phyloP scores from a whole-genome alignment of 768 basidiomycete genomes.

The Russula abietina region DNA sequence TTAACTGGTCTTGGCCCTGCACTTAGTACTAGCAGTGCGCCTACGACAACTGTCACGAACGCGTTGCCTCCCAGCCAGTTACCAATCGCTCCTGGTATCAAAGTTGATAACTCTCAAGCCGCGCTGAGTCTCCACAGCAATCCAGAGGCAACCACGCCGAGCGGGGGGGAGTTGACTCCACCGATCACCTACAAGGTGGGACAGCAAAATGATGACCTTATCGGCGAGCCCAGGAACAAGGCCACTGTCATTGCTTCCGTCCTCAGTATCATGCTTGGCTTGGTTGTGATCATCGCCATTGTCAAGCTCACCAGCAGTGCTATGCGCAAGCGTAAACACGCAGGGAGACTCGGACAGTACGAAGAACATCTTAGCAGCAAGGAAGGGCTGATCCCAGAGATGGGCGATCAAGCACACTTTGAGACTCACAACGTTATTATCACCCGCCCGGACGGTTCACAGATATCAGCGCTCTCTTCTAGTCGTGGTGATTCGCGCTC shows the following conservation, averaged over 20 bases:
- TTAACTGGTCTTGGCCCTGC: constrained; percentile 9
- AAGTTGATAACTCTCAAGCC: constrained; percentile 7
- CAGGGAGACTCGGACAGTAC: constrained; percentile 10
- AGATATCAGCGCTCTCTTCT: constrained; percentile 13
- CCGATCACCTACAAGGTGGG: not conserved
- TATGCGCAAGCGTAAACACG: constrained; percentile 19
- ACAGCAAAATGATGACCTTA: constrained; percentile 1
- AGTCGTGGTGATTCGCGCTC: constrained; percentile 12
- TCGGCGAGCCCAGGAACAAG: constrained; percentile 12
- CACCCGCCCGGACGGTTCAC: constrained; percentile 21
- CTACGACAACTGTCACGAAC: not conserved
- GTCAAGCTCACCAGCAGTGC: constrained; percentile 22
- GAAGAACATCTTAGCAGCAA: constrained; percentile 18
- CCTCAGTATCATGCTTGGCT: constrained; percentile 18
- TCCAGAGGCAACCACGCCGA: constrained; percentile 11
- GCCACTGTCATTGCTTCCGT: constrained; percentile 17
- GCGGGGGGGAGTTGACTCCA: not conserved
- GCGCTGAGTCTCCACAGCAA: constrained; percentile 2
- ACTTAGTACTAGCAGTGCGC: not conserved
- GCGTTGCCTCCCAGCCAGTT: constrained; percentile 1
- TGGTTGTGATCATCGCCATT: constrained; percentile 18
- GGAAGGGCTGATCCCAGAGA: constrained; percentile 17
- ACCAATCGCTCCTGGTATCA: not conserved
- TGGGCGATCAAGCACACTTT: constrained; percentile 6
- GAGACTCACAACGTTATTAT: constrained; percentile 21